These are phyloP conservation scores for Stromatinia cepivora DNA, from an alignment of 2,329 filamentous ascomycete genomes.

Conservation along the genomic window DNA sequence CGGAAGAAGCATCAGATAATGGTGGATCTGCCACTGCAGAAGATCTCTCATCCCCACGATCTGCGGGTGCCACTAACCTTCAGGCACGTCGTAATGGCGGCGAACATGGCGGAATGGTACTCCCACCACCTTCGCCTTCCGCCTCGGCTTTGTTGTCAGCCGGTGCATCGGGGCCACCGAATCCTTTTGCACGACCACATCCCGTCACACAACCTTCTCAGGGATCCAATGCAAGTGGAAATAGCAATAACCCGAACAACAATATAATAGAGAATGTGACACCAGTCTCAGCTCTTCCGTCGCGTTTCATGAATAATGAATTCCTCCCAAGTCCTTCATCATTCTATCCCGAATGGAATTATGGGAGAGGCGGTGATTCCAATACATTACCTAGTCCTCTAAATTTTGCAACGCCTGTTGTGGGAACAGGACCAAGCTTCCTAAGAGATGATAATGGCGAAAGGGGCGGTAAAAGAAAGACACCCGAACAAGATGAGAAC, in stretches of 20 bases:
- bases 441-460: conserved; percentile 53
- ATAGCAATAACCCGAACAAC: conserved; percentile 45
- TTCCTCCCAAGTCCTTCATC: conserved; percentile 87
- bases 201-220: conserved; percentile 57
- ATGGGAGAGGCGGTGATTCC: conserved; percentile 61
- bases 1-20: conserved; percentile 81
- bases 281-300: conserved; percentile 90
- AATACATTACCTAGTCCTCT: conserved; percentile 91
- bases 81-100: conserved; percentile 36
- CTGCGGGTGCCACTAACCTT: conserved; percentile 32
- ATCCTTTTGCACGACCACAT: conserved; percentile 89
- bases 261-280: conserved; percentile 61
- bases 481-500: conserved; percentile 21
- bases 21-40: conserved; percentile 64
- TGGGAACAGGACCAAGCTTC: conserved; percentile 62
- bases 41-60: conserved; percentile 59
- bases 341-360: conserved; percentile 92
- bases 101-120: conserved; percentile 60
- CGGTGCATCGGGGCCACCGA: conserved; percentile 87
- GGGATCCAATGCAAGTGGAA: conserved; percentile 41
- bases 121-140: conserved; percentile 91
- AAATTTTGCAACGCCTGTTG: conserved; percentile 83
- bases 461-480: conserved; percentile 29
- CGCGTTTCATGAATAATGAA: conserved; percentile 83
- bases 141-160: conserved; percentile 77